phyloP scores from a whole-genome alignment of 2,329 filamentous ascomycete genomes.

The Sarocladium strictum region DNA sequence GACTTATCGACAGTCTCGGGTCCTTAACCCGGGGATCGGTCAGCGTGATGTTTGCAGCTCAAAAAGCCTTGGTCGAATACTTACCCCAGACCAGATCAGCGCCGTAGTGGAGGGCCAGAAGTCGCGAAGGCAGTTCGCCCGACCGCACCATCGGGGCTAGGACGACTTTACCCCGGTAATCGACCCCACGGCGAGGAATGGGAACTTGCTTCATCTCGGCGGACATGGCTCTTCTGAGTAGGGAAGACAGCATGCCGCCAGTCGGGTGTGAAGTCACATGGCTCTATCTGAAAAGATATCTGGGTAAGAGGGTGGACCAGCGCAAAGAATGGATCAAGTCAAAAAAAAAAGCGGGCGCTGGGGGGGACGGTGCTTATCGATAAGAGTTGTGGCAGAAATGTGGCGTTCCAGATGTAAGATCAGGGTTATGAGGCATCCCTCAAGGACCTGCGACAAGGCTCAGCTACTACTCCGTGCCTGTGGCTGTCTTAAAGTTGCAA shows the following conservation, averaged over 20 bases:
- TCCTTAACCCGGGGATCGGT: conserved; percentile 38
- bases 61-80: conserved; percentile 18
- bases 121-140: conserved; percentile 86
- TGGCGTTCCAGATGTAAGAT: no score
- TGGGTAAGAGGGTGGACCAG: neutral
- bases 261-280: neutral
- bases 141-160: conserved; percentile 97
- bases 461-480: no score
- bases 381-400: no score
- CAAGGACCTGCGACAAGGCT: no score
- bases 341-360: neutral
- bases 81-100: conserved; percentile 93
- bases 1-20: conserved; percentile 92
- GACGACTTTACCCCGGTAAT: conserved; percentile 90
- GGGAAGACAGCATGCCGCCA: conserved; percentile 24
- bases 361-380: conserved; percentile 9
- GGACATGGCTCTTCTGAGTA: conserved; percentile 50
- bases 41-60: conserved; percentile 7
- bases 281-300: neutral
- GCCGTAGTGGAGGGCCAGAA: conserved; percentile 87
- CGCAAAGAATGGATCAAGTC: neutral
- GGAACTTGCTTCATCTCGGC: conserved; percentile 61
- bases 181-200: conserved; percentile 81
- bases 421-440: no score
- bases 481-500: no score